phyloP scores from a whole-genome alignment of 495 filamentous ascomycete species.

The Sordaria brevicollis region DNA sequence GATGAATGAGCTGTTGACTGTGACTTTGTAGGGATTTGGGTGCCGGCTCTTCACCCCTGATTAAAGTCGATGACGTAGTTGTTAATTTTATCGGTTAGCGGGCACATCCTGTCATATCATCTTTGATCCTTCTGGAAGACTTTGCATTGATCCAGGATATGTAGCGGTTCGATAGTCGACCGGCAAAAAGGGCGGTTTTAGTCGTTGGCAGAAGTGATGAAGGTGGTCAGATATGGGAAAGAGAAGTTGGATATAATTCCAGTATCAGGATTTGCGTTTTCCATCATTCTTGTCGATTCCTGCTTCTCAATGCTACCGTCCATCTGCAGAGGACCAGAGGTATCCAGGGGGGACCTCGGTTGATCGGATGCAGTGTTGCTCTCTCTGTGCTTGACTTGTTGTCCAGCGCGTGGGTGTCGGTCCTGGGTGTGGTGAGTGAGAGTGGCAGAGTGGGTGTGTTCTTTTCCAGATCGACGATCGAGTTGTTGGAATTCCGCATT shows the following conservation, averaged over 20 bases:
- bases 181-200: not conserved
- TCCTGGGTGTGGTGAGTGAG: not conserved
- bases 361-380: not conserved
- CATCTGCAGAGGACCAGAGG: too few relatives aligned
- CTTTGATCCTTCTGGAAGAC: not conserved
- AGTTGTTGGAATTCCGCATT: not conserved
- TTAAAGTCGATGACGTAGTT: not conserved
- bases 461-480: not conserved
- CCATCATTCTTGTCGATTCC: not conserved
- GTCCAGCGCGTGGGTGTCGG: not conserved
- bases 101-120: not conserved
- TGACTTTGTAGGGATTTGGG: not conserved
- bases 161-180: not conserved
- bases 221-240: not conserved
- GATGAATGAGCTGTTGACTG: not conserved
- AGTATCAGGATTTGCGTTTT: constrained; percentile 1
- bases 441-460: not conserved
- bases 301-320: not conserved
- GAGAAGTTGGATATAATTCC: not conserved
- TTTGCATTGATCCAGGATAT: not conserved
- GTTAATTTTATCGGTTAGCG: not conserved
- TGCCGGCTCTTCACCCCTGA: not conserved
- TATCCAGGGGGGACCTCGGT: not conserved
- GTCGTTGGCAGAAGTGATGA: not conserved
- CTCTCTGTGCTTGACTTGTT: too few relatives aligned